These are phyloP conservation scores for Paramecium pentaurelia DNA, from an alignment of 73 alveolate species.

Conservation along the genomic window DNA sequence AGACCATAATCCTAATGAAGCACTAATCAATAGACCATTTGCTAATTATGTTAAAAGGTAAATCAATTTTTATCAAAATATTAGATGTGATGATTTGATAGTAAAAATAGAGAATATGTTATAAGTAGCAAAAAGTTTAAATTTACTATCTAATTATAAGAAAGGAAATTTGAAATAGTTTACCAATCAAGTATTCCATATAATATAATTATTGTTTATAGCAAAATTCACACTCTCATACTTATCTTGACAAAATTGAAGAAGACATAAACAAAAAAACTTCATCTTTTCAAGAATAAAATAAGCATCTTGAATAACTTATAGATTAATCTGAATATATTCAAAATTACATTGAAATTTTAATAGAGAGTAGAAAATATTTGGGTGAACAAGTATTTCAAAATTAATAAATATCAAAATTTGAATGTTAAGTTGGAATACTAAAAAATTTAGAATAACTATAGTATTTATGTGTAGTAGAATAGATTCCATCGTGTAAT, in stretches of 20 bases:
- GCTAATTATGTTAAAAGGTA: slow-evolving; percentile 45
- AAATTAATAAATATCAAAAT: neutral
- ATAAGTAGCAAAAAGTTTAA: neutral
- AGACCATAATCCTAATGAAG: slow-evolving; percentile 82
- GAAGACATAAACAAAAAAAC: slow-evolving; percentile 1
- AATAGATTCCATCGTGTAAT: slow-evolving; percentile 26
- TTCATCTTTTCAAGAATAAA: neutral
- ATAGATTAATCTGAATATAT: neutral
- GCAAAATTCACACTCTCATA: neutral
- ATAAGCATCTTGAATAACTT: slow-evolving; percentile 2
- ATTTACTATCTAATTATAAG: neutral
- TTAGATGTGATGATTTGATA: slow-evolving; percentile 22
- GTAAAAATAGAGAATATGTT: neutral
- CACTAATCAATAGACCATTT: slow-evolving; percentile 75
- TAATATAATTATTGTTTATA: neutral
- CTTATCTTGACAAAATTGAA: slow-evolving; percentile 41
- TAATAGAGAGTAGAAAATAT: neutral
- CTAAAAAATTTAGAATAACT: slow-evolving; percentile 2
- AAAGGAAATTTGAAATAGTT: neutral
- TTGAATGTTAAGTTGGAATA: slow-evolving; percentile 34
- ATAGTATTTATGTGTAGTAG: neutral
- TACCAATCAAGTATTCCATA: neutral
- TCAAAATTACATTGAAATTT: neutral
- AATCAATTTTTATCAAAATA: neutral
- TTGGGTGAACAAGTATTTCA: neutral